Conservation (phyloP, 192 early-diverging fungal species). For the Entomortierella parvispora region DNA sequence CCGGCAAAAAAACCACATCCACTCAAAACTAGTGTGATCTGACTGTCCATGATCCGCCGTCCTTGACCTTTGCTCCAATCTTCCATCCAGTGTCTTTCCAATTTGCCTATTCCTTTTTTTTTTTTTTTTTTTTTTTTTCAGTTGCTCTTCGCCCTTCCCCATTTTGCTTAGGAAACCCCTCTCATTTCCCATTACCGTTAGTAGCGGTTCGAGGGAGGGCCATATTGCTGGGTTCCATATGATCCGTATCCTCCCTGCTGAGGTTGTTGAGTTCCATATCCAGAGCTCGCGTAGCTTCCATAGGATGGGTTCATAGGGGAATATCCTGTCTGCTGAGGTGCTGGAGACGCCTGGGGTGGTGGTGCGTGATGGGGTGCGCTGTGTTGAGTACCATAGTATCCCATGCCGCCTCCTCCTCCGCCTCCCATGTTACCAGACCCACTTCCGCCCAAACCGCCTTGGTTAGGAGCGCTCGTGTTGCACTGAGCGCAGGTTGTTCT, state of each 20-base stretch:
- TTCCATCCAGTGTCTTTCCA: too few relatives aligned
- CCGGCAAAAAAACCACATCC: too few relatives aligned
- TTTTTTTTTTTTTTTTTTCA: constrained; percentile 8
- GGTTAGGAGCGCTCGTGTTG: constrained; percentile 21
- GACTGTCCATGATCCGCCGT: too few relatives aligned
- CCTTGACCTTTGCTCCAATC: too few relatives aligned
- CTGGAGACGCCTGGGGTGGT: constrained; percentile 19
- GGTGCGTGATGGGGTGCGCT: constrained; percentile 16
- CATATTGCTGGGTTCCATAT: constrained; percentile 52
- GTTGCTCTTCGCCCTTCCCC: neutral
- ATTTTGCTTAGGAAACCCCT: neutral
- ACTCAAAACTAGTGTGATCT: too few relatives aligned
- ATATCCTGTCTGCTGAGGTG: constrained; percentile 28
- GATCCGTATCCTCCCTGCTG: constrained; percentile 50
- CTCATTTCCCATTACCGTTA: constrained; percentile 9
- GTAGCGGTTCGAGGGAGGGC: constrained; percentile 42
- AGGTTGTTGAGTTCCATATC: constrained; percentile 41
- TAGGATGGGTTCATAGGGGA: constrained; percentile 48
- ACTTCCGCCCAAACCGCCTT: constrained; percentile 19
- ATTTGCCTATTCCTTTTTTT: too few relatives aligned
- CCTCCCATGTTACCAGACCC: constrained; percentile 4
- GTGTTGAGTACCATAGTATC: constrained; percentile 45
- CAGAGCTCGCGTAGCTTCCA: constrained; percentile 41
- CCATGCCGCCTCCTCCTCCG: constrained; percentile 24
- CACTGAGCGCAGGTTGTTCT: constrained; percentile 58